Evolutionary conservation across 148 eudicot species (phyloP).

Genomic region (Mesembryanthemum crystallinum): DNA sequence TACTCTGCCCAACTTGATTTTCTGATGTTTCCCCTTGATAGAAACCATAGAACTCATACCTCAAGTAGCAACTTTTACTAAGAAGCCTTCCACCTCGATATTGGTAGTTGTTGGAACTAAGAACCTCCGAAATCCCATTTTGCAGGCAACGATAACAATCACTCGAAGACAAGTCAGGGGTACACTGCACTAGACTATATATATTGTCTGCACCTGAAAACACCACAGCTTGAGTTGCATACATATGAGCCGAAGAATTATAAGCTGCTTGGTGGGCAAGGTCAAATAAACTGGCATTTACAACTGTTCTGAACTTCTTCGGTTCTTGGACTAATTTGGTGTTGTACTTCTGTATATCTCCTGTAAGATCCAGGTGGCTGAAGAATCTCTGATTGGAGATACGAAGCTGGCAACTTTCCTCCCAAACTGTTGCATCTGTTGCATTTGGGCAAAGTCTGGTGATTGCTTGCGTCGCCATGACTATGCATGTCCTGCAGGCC

Average conservation of each 20-base stretch:
- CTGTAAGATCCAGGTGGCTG: slow-evolving; percentile 1
- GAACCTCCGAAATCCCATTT: slow-evolving; percentile 20
- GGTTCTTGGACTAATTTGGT: slow-evolving; percentile 11
- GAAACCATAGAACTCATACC: slow-evolving; percentile 31
- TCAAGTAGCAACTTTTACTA: slow-evolving; percentile 35
- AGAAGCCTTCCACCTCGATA: slow-evolving; percentile 29
- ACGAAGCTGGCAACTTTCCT: slow-evolving; percentile 8
- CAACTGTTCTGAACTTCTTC: slow-evolving; percentile 18
- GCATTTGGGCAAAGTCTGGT: slow-evolving; percentile 9
- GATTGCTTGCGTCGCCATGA: slow-evolving; percentile 15
- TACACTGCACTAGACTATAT: slow-evolving; percentile 48
- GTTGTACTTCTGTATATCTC: slow-evolving; percentile 10
- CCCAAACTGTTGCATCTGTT: slow-evolving; percentile 20
- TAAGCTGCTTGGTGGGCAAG: slow-evolving; percentile 20
- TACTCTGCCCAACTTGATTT: slow-evolving; percentile 1
- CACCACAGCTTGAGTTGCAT: slow-evolving; percentile 15
- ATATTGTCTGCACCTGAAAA: slow-evolving; percentile 3
- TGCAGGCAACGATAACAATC: slow-evolving; percentile 40
- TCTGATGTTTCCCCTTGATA: slow-evolving; percentile 22
- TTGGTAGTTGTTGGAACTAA: slow-evolving; percentile 13
- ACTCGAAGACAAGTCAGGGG: slow-evolving; percentile 35
- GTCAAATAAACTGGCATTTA: slow-evolving; percentile 11
- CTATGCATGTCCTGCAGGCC: slow-evolving; percentile 7
- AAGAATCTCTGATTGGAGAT: slow-evolving; percentile 21
- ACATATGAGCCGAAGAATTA: slow-evolving; percentile 16